A percentile compares a stretch with the other conserved stretches of the same genome.
Evolutionary conservation across 805 yeast genomes (phyloP).

Genomic region (Candida silvicultrix): DNA sequence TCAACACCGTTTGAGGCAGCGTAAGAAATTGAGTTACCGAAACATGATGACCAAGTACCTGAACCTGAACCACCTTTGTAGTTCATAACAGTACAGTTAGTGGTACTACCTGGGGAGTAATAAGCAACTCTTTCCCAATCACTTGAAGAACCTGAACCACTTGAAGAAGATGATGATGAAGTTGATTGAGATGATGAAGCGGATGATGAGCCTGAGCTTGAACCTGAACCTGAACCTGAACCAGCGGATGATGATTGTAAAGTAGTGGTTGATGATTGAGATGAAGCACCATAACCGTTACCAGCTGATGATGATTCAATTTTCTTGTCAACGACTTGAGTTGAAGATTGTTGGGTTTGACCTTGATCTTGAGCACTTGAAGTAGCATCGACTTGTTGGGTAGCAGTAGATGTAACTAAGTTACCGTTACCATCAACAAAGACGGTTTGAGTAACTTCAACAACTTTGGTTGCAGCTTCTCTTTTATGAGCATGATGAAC

Average conservation of each 20-base stretch:
- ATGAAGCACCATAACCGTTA: conserved; percentile 7
- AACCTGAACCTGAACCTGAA: conserved; percentile 22
- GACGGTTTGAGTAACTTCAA: conserved; percentile 75
- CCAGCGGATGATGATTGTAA: conserved; percentile 23
- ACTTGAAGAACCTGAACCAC: conserved; percentile 47
- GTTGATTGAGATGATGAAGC: conserved; percentile 23
- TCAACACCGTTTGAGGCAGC: conserved; percentile 72
- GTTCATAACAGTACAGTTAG: conserved; percentile 79
- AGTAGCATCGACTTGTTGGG: conserved; percentile 18
- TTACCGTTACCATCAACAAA: conserved; percentile 55
- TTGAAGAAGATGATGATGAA: conserved; percentile 30
- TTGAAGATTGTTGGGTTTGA: conserved; percentile 7
- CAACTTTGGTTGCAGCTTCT: conserved; percentile 54
- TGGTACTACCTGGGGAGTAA: conserved; percentile 66
- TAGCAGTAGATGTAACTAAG: conserved; percentile 22
- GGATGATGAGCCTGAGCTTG: conserved; percentile 24
- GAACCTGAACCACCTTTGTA: conserved; percentile 84
- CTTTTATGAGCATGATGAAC: conserved; percentile 50
- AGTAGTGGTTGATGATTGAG: conserved; percentile 10
- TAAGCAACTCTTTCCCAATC: conserved; percentile 74
- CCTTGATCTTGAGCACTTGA: conserved; percentile 17
- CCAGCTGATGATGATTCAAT: conserved; percentile 18
- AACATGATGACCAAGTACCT: conserved; percentile 80
- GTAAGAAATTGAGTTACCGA: conserved; percentile 91
- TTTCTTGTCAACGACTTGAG: conserved; percentile 2